Conservation (phyloP, 441 rosid genomes). For the Raphanus hybrid region DNA sequence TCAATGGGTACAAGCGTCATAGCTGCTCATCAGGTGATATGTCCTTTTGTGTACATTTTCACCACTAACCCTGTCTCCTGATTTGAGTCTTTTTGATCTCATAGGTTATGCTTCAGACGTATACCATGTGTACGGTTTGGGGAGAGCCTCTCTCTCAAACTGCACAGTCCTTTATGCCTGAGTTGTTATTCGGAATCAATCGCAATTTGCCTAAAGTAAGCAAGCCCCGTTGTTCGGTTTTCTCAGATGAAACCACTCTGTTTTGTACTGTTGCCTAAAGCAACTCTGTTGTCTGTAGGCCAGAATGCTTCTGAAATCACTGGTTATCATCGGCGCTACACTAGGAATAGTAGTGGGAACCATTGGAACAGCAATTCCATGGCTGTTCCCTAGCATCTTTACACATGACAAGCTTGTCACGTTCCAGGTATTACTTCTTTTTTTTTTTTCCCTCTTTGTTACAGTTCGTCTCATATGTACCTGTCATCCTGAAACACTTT, state of each 20-base stretch:
- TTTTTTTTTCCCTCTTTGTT: background rate
- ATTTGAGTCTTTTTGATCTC: slow-evolving; percentile 23
- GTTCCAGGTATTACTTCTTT: slow-evolving; percentile 57
- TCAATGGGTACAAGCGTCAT: slow-evolving; percentile 79
- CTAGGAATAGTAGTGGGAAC: slow-evolving; percentile 68
- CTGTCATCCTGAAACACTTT: background rate
- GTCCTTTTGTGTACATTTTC: background rate
- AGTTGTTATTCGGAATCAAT: slow-evolving; percentile 70
- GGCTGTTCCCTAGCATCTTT: slow-evolving; percentile 77
- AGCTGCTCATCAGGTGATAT: slow-evolving; percentile 92
- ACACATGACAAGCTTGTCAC: slow-evolving; percentile 69
- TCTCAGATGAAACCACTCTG: slow-evolving; percentile 1
- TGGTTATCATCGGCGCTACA: slow-evolving; percentile 71
- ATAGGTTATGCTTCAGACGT: slow-evolving; percentile 88
- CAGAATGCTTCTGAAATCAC: slow-evolving; percentile 79
- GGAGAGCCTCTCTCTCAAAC: slow-evolving; percentile 95
- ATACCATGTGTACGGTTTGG: slow-evolving; percentile 73
- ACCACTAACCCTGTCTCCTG: slow-evolving; percentile 13
- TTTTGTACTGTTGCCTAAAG: slow-evolving; percentile 16
- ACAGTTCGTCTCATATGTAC: slow-evolving; percentile 5
- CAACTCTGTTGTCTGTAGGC: slow-evolving; percentile 51
- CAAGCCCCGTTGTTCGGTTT: background rate
- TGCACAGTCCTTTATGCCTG: slow-evolving; percentile 96
- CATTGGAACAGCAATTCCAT: slow-evolving; percentile 74
- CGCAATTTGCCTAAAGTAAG: slow-evolving; percentile 71